These are phyloP conservation scores for Byssoonygena ceratinophila DNA, from an alignment of 2,329 filamentous ascomycete genomes.

Conservation along the genomic window DNA sequence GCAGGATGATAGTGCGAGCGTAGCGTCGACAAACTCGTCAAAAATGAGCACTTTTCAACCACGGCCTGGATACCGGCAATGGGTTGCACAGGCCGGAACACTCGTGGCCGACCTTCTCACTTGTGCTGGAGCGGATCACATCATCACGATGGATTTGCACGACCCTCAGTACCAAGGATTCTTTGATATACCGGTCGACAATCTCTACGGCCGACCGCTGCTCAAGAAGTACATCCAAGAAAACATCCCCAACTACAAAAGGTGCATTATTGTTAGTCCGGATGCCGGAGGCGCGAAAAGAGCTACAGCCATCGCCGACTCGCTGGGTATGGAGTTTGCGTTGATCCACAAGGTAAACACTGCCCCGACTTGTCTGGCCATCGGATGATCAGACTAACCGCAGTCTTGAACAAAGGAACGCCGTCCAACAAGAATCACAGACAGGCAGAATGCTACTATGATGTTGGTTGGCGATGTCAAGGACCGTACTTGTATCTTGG, in stretches of 20 bases:
- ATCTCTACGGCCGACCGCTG: conserved; percentile 61
- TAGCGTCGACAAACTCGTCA: conserved; percentile 39
- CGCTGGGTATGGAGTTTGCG: conserved; percentile 86
- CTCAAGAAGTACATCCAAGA: conserved; percentile 60
- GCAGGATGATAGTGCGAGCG: conserved; percentile 56
- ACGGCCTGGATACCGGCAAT: conserved; percentile 92
- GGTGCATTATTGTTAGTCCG: conserved; percentile 86
- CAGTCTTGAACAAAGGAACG: conserved; percentile 53
- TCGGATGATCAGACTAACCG: conserved; percentile 20
- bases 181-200: conserved; percentile 97
- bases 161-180: conserved; percentile 97
- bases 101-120: conserved; percentile 89
- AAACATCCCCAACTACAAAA: conserved; percentile 71
- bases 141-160: conserved; percentile 95
- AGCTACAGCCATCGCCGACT: conserved; percentile 88
- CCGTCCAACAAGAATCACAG: conserved; percentile 73
- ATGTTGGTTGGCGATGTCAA: conserved; percentile 84
- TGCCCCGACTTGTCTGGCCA: conserved; percentile 1
- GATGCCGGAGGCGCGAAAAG: conserved; percentile 95
- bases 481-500: conserved; percentile 71
- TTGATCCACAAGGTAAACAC: conserved; percentile 84
- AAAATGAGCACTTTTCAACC: conserved; percentile 58
- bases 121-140: conserved; percentile 89
- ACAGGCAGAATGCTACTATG: conserved; percentile 74
- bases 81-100: conserved; percentile 95